phyloP scores from a whole-genome alignment of 148 eudicot genomes.

The Rhododendron ovatum region DNA sequence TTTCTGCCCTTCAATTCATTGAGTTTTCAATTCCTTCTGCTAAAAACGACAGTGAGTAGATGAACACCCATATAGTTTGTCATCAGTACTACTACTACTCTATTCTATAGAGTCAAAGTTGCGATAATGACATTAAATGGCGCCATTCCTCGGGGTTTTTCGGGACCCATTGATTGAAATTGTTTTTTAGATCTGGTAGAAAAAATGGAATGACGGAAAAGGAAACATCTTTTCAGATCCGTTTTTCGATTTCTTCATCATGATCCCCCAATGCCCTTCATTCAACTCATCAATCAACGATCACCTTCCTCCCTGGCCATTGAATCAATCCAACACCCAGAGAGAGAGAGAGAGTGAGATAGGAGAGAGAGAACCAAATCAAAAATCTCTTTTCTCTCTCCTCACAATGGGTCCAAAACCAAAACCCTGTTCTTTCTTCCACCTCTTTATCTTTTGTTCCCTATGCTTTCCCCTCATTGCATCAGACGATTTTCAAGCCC shows the following conservation, averaged over 20 bases:
- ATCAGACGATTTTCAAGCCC: slow-evolving; percentile 28
- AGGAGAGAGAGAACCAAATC: not conserved
- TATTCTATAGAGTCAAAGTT: not conserved
- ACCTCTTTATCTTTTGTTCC: not conserved
- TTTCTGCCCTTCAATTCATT: not conserved
- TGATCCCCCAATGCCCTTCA: not conserved
- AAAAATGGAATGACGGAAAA: not conserved
- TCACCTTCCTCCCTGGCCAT: not conserved
- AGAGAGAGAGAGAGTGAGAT: not conserved
- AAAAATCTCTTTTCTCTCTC: not conserved
- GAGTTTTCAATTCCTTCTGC: not conserved
- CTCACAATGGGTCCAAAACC: not conserved
- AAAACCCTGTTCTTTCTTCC: not conserved
- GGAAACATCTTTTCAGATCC: not conserved
- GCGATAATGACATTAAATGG: not conserved
- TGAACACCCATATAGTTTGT: not conserved
- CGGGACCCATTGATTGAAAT: not conserved
- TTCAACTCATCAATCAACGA: not conserved
- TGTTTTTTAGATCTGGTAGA: not conserved
- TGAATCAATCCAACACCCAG: not conserved
- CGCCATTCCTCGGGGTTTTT: not conserved
- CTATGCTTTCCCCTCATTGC: not conserved
- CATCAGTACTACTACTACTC: not conserved
- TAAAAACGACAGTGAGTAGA: not conserved
- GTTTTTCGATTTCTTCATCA: not conserved